Conservation (phyloP, 495 filamentous ascomycete genomes). For the Astrocystis sublimbata region DNA sequence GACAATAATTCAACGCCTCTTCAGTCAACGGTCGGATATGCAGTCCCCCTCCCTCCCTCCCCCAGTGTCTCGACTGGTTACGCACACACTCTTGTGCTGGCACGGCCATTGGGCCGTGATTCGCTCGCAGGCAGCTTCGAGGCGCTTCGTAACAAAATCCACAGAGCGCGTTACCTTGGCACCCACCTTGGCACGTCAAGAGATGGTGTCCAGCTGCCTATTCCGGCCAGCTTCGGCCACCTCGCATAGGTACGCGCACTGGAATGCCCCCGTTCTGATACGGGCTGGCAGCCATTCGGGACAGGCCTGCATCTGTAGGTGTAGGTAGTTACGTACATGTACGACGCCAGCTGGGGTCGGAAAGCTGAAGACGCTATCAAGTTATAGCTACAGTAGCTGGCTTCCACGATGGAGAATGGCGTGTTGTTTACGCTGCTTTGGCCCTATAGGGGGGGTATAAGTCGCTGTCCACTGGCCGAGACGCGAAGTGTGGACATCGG, state of each 20-base stretch:
- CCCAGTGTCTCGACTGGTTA: slow-evolving; percentile 9
- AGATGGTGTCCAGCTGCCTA: slow-evolving; percentile 12
- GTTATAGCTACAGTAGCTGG: neutral
- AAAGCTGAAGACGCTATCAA: neutral
- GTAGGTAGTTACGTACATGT: too few relatives aligned
- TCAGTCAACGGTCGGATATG: slow-evolving; percentile 10
- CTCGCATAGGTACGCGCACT: too few relatives aligned
- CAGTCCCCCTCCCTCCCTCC: neutral
- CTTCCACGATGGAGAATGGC: neutral
- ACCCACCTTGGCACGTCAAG: neutral
- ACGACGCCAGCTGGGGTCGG: neutral
- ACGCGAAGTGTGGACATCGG: neutral
- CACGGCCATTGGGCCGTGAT: slow-evolving; percentile 11
- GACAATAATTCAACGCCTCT: slow-evolving; percentile 4
- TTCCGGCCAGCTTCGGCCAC: slow-evolving; percentile 17
- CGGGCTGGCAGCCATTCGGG: neutral
- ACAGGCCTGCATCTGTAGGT: neutral
- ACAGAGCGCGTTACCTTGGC: slow-evolving; percentile 13
- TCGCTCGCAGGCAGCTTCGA: slow-evolving; percentile 9
- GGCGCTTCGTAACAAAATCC: slow-evolving; percentile 17
- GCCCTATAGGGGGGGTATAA: neutral
- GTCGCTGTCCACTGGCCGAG: neutral
- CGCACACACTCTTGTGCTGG: slow-evolving; percentile 1
- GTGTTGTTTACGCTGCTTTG: neutral
- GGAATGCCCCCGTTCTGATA: slow-evolving; percentile 1